phyloP scores from a whole-genome alignment of 208 protist species.

The Sergeia podlipaevii region DNA sequence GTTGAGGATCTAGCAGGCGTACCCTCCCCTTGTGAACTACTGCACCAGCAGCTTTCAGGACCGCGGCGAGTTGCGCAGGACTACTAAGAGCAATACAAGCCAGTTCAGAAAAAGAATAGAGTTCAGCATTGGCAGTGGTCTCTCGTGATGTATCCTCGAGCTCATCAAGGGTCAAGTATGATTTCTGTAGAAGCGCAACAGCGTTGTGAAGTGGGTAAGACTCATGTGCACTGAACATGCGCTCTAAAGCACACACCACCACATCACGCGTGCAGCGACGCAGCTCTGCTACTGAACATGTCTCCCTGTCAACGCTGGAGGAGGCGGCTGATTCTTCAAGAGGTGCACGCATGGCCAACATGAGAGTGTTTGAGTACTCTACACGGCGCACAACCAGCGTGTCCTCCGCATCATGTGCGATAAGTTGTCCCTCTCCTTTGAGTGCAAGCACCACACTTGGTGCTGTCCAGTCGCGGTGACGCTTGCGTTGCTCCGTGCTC shows the following conservation, averaged over 20 bases:
- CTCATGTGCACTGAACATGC: constrained; percentile 46
- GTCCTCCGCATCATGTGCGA: background rate
- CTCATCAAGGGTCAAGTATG: constrained; percentile 47
- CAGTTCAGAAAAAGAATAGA: too few relatives aligned
- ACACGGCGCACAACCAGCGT: constrained; percentile 47
- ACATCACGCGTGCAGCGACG: constrained; percentile 17
- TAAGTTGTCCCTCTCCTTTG: constrained; percentile 36
- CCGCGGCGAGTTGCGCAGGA: constrained; percentile 37
- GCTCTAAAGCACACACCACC: constrained; percentile 26
- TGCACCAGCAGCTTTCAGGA: constrained; percentile 29
- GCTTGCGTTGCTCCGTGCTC: background rate
- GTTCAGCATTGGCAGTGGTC: too few relatives aligned
- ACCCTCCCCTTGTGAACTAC: constrained; percentile 47
- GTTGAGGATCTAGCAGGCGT: constrained; percentile 41
- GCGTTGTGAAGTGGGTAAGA: constrained; percentile 27
- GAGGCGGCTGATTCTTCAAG: background rate
- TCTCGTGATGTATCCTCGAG: too few relatives aligned
- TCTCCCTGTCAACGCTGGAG: background rate
- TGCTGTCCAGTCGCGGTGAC: background rate
- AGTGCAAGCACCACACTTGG: constrained; percentile 22
- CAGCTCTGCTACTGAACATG: background rate
- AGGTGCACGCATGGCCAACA: constrained; percentile 32
- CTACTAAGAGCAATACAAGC: constrained; percentile 28
- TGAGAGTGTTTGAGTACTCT: constrained; percentile 80
- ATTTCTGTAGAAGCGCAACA: constrained; percentile 16